Percentiles rank a stretch among this genome's conserved stretches.
These are phyloP conservation scores for Aureobasidium sp. DNA, from an alignment of 2,329 filamentous ascomycete genomes.

Conservation along the genomic window DNA sequence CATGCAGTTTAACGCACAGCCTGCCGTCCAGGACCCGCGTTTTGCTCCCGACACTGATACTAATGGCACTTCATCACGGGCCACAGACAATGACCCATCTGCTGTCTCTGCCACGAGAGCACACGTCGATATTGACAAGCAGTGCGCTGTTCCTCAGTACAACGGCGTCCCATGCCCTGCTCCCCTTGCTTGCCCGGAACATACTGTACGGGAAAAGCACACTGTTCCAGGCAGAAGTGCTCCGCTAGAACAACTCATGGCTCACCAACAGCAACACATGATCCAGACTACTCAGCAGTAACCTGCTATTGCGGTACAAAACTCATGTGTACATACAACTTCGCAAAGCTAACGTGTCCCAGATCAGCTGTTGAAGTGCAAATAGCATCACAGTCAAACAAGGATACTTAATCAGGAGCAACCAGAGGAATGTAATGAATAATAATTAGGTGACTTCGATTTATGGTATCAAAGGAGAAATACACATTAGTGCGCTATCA, in stretches of 20 bases:
- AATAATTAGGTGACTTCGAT: not conserved
- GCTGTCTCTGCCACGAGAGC: not conserved
- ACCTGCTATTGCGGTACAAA: not conserved
- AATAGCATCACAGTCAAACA: not conserved
- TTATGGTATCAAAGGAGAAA: not conserved
- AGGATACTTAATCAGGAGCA: too few relatives aligned
- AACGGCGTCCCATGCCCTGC: constrained; percentile 4
- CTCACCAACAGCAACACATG: not conserved
- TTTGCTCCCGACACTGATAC: not conserved
- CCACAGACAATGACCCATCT: not conserved
- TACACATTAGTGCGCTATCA: constrained; percentile 7
- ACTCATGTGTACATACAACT: not conserved
- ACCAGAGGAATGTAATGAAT: not conserved
- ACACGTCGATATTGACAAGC: not conserved
- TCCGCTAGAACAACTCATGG: not conserved
- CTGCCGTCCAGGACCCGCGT: not conserved
- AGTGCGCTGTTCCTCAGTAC: constrained; percentile 4
- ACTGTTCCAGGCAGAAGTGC: constrained; percentile 2
- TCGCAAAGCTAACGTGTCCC: not conserved
- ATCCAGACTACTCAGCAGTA: not conserved
- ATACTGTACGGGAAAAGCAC: not conserved
- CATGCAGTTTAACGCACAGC: constrained; percentile 1
- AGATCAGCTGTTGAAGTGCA: not conserved
- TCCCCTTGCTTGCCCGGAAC: not conserved
- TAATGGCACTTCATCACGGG: not conserved